phyloP scores from a whole-genome alignment of 2,329 filamentous ascomycete species.

The Epichloe gansuensis region DNA sequence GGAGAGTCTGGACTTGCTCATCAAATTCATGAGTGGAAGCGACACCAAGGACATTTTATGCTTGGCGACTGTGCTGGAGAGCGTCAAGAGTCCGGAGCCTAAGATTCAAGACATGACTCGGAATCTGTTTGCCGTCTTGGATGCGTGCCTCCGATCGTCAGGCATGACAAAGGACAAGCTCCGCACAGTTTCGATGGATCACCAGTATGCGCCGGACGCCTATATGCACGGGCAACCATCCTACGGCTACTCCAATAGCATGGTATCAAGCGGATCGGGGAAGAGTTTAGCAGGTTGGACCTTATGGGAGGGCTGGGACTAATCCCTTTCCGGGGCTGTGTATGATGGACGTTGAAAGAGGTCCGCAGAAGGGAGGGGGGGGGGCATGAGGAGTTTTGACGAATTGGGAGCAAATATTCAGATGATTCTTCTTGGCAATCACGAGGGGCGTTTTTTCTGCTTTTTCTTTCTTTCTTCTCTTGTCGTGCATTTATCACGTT shows the following conservation, averaged over 20 bases:
- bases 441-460: not conserved
- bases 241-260: constrained; percentile 20
- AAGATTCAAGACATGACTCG: constrained; percentile 29
- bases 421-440: too few species aligned
- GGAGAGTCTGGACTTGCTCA: constrained; percentile 33
- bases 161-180: constrained; percentile 28
- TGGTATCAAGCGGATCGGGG: constrained; percentile 14
- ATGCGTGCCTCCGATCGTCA: constrained; percentile 31
- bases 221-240: constrained; percentile 13
- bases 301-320: constrained; percentile 30
- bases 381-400: not conserved
- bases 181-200: not conserved
- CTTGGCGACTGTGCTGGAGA: constrained; percentile 35
- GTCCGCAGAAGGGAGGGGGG: not conserved
- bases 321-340: not conserved
- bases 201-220: constrained; percentile 1
- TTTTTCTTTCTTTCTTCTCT: not conserved
- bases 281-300: constrained; percentile 23
- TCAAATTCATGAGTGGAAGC: constrained; percentile 33
- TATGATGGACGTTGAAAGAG: not conserved
- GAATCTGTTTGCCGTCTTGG: constrained; percentile 30
- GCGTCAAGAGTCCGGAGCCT: constrained; percentile 29
- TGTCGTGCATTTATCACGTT: not conserved
- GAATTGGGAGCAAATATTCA: too few species aligned
- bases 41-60: constrained; percentile 39